phyloP scores from a whole-genome alignment of 2,329 filamentous ascomycete species.

The Trematosphaeria pertusa region DNA sequence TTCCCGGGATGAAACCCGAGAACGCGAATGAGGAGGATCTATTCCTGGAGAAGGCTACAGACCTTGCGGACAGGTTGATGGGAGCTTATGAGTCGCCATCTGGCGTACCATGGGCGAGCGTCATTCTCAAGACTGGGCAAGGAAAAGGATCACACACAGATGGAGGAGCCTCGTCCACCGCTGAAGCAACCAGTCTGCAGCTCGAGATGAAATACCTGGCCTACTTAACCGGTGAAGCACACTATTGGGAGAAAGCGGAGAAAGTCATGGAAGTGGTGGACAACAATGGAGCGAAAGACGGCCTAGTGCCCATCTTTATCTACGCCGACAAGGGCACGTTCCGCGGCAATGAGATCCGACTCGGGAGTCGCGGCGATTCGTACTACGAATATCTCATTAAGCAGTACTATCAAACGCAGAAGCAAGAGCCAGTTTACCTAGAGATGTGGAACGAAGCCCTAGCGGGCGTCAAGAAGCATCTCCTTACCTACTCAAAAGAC shows the following conservation, averaged over 20 bases:
- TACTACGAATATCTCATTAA: slow-evolving; percentile 99
- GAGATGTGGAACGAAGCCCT: slow-evolving; percentile 94
- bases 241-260: slow-evolving; percentile 92
- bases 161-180: slow-evolving; percentile 87
- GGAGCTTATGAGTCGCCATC: slow-evolving; percentile 87
- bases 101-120: slow-evolving; percentile 87
- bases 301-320: slow-evolving; percentile 91
- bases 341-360: slow-evolving; percentile 81
- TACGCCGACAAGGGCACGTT: slow-evolving; percentile 81
- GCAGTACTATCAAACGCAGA: slow-evolving; percentile 92
- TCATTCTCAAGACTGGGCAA: slow-evolving; percentile 79
- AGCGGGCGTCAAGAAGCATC: slow-evolving; percentile 84
- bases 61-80: slow-evolving; percentile 85
- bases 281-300: slow-evolving; percentile 77
- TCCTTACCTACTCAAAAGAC: slow-evolving; percentile 85
- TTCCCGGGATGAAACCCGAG: slow-evolving; percentile 77
- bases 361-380: slow-evolving; percentile 93
- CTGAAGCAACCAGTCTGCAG: slow-evolving; percentile 90
- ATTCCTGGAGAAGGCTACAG: slow-evolving; percentile 94
- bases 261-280: slow-evolving; percentile 92
- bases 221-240: slow-evolving; percentile 88
- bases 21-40: slow-evolving; percentile 83
- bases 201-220: slow-evolving; percentile 97
- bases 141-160: slow-evolving; percentile 85
- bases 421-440: slow-evolving; percentile 82